Conservation (phyloP, 306 rosid genomes). For the Prunus padus region DNA sequence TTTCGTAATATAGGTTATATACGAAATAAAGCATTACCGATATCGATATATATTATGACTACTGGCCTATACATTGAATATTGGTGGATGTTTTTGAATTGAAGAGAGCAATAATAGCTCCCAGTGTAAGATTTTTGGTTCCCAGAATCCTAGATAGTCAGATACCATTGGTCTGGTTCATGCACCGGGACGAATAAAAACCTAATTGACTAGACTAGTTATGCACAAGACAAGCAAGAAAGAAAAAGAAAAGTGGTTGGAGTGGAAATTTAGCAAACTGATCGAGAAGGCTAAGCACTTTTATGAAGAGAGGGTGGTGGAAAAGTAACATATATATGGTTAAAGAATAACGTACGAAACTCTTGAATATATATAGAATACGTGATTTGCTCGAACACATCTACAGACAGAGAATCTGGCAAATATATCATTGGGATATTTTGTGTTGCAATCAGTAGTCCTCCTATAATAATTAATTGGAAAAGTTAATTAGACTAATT, state of each 20-base stretch:
- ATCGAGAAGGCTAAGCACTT: not conserved
- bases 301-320: not conserved
- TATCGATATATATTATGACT: no score
- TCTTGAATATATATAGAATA: not conserved
- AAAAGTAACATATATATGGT: not conserved
- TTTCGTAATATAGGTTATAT: no score
- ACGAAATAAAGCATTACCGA: no score
- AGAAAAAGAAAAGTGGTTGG: not conserved
- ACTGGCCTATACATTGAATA: no score
- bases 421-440: not conserved
- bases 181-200: slow-evolving; percentile 22
- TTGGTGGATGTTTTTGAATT: no score
- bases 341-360: slow-evolving; percentile 1
- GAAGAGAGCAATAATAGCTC: no score
- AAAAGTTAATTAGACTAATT: not conserved
- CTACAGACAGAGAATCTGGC: slow-evolving; percentile 5
- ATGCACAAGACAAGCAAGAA: not conserved
- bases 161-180: slow-evolving; percentile 32
- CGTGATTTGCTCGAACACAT: slow-evolving; percentile 14
- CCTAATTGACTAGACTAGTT: not conserved
- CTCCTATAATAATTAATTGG: not conserved
- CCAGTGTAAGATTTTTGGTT: not conserved
- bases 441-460: not conserved
- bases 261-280: slow-evolving; percentile 2
- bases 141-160: not conserved